These are phyloP conservation scores for Euphorbia lathyris DNA, from an alignment of 345 rosid genomes.

Conservation along the genomic window DNA sequence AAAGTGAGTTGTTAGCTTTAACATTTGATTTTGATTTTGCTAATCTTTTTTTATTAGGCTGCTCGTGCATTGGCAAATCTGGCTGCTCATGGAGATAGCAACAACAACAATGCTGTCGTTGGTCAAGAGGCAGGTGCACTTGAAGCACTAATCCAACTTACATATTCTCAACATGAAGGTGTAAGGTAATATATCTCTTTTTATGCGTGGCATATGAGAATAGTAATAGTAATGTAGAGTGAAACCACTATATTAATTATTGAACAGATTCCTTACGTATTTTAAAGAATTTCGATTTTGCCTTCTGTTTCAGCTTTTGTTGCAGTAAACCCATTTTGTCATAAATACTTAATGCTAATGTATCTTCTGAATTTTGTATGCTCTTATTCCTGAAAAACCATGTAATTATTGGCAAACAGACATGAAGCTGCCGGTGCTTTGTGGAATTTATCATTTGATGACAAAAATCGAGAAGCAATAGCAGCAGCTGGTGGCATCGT, in stretches of 20 bases:
- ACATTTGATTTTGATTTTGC: neutral
- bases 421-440: conserved; percentile 46
- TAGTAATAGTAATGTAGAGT: neutral
- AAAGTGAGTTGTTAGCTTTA: neutral
- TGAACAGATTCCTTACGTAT: neutral
- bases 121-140: conserved; percentile 39
- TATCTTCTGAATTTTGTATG: neutral
- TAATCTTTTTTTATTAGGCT: conserved; percentile 21
- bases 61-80: conserved; percentile 39
- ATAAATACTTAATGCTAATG: neutral
- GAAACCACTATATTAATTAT: neutral
- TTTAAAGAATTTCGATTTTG: neutral
- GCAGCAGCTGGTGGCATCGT: conserved; percentile 37
- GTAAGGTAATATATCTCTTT: conserved; percentile 28
- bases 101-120: conserved; percentile 33
- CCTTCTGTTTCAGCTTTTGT: neutral
- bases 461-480: conserved; percentile 42
- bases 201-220: neutral
- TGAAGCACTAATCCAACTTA: conserved; percentile 37
- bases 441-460: conserved; percentile 45
- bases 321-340: neutral
- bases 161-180: conserved; percentile 36
- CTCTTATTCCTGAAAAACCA: neutral
- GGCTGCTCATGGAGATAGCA: conserved; percentile 45
- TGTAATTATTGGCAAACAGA: conserved; percentile 19